A percentile compares a stretch with the other conserved stretches of the same genome.
These are phyloP conservation scores for Ajuga chamaepitys DNA, from an alignment of 257 asterid species.

Conservation along the genomic window DNA sequence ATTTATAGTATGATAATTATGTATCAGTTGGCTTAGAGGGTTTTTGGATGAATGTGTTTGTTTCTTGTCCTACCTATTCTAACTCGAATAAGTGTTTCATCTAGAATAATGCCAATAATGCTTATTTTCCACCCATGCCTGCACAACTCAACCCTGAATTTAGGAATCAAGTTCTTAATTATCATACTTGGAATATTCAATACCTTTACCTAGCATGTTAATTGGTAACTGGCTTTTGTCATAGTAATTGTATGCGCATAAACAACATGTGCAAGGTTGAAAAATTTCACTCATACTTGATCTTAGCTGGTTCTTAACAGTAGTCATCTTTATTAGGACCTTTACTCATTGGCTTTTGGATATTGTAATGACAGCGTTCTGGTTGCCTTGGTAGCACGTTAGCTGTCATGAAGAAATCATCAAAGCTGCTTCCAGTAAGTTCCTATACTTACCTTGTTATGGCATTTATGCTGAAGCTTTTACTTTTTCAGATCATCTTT, in stretches of 20 bases:
- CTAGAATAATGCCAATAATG: not conserved
- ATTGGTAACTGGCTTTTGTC: not conserved
- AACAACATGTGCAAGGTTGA: not conserved
- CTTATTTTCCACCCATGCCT: not conserved
- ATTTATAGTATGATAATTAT: not conserved
- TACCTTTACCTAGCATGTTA: not conserved
- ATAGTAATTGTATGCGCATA: slow-evolving; percentile 6
- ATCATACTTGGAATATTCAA: not conserved
- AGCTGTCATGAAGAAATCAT: slow-evolving; percentile 96
- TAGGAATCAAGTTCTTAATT: not conserved
- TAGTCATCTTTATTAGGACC: slow-evolving; percentile 1
- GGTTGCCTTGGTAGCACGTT: slow-evolving; percentile 95
- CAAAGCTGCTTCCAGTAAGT: slow-evolving; percentile 92
- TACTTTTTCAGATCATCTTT: not conserved
- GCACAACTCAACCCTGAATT: not conserved
- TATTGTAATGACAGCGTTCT: slow-evolving; percentile 55
- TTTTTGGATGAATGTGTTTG: not conserved
- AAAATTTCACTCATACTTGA: not conserved
- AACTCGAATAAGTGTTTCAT: not conserved
- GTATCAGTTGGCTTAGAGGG: not conserved
- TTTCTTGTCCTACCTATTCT: not conserved
- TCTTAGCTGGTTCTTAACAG: not conserved
- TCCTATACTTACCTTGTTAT: slow-evolving; percentile 8
- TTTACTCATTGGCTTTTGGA: slow-evolving; percentile 13
- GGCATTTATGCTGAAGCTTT: not conserved